A percentile compares a stretch with the other conserved stretches of the same genome.
Evolutionary conservation across 768 basidiomycete species (phyloP).

Genomic region (Xerocomus potaroensis): DNA sequence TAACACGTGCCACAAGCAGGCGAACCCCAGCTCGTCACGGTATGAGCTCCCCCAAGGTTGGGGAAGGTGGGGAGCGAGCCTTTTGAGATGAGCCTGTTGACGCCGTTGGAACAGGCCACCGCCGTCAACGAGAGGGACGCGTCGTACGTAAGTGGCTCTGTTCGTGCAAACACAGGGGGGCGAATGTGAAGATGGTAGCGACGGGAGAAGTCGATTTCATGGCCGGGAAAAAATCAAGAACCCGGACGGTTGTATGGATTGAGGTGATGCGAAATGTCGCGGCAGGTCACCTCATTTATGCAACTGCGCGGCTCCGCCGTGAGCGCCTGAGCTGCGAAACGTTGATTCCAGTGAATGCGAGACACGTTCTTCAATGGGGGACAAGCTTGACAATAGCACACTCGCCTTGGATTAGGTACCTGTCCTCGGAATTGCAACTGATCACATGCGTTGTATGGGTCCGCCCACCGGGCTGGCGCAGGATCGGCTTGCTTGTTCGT

Average conservation of each 20-base stretch:
- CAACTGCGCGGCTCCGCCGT: too few relatives aligned
- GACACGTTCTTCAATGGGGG: too few relatives aligned
- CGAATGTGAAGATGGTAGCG: constrained; percentile 7
- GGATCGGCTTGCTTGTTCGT: too few relatives aligned
- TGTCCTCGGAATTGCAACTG: too few relatives aligned
- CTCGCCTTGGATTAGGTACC: too few relatives aligned
- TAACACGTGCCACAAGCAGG: constrained; percentile 33
- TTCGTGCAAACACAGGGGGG: constrained; percentile 17
- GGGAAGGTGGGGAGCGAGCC: constrained; percentile 31
- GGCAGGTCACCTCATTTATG: constrained; percentile 12
- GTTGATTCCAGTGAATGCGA: too few relatives aligned
- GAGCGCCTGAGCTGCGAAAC: too few relatives aligned
- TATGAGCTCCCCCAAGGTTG: constrained; percentile 32
- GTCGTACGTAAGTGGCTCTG: constrained; percentile 24
- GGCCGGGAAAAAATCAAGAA: background rate
- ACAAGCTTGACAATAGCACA: too few relatives aligned
- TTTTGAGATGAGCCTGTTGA: constrained; percentile 26
- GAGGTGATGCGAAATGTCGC: background rate
- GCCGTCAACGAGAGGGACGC: constrained; percentile 9
- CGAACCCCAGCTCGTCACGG: constrained; percentile 29
- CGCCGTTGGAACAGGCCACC: constrained; percentile 33
- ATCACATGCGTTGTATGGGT: too few relatives aligned
- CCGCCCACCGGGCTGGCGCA: too few relatives aligned
- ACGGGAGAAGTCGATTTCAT: constrained; percentile 27
- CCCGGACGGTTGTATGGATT: background rate